Conservation (phyloP, 2,329 filamentous ascomycete species). For the Sporothrix sp. region DNA sequence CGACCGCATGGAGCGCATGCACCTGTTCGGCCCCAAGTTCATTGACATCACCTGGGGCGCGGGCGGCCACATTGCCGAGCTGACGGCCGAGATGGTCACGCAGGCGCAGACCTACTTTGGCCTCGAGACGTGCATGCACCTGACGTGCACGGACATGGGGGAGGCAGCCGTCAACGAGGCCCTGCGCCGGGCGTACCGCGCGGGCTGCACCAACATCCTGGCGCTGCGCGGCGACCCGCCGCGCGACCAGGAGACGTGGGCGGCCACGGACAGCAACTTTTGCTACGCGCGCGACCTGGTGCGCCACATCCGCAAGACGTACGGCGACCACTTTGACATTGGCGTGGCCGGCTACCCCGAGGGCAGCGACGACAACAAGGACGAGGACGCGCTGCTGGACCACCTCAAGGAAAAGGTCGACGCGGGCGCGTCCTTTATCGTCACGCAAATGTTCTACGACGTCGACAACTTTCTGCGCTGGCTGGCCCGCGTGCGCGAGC, state of each 20-base stretch:
- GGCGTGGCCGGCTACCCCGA: slow-evolving; percentile 95
- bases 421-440: slow-evolving; percentile 83
- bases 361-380: slow-evolving; percentile 84
- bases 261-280: slow-evolving; percentile 76
- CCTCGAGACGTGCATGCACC: slow-evolving; percentile 96
- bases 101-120: slow-evolving; percentile 93
- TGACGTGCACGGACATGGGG: slow-evolving; percentile 98
- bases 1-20: slow-evolving; percentile 98
- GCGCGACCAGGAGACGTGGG: slow-evolving; percentile 88
- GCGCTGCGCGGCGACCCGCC: slow-evolving; percentile 90
- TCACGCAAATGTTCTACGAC: slow-evolving; percentile 99
- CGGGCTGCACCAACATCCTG: slow-evolving; percentile 94
- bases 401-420: slow-evolving; percentile 97
- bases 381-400: slow-evolving; percentile 74
- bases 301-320: slow-evolving; percentile 63
- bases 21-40: slow-evolving; percentile 71
- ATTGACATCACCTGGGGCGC: slow-evolving; percentile 99
- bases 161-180: slow-evolving; percentile 84
- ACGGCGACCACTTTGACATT: slow-evolving; percentile 90
- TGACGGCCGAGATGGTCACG: slow-evolving; percentile 96
- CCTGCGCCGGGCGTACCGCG: slow-evolving; percentile 77
- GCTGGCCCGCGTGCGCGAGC: slow-evolving; percentile 75
- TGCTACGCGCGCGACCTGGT: slow-evolving; percentile 85
- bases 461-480: slow-evolving; percentile 89
- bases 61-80: slow-evolving; percentile 77